phyloP scores from a whole-genome alignment of 2,329 filamentous ascomycete species.

The Colletotrichum tofieldiae region DNA sequence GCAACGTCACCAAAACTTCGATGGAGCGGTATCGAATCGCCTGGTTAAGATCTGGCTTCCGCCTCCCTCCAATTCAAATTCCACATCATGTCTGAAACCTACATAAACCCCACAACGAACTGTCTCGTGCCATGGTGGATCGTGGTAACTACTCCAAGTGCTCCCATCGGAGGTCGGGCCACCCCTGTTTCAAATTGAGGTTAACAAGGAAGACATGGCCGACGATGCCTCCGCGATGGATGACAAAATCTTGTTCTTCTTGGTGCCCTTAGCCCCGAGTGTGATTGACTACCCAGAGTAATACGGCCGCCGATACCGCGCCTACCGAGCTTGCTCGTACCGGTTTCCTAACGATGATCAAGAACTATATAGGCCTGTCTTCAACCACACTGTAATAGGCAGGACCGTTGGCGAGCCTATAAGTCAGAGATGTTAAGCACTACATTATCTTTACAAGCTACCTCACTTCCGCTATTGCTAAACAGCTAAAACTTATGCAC shows the following conservation, averaged over 20 bases:
- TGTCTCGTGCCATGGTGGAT: not conserved
- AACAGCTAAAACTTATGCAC: slow-evolving; percentile 23
- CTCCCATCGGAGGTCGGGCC: not conserved
- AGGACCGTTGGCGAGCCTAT: slow-evolving; percentile 43
- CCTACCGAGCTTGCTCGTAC: slow-evolving; percentile 38
- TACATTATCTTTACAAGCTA: slow-evolving; percentile 50
- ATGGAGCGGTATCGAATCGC: not conserved
- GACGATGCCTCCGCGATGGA: slow-evolving; percentile 6
- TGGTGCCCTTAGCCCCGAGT: slow-evolving; percentile 22
- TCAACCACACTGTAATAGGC: slow-evolving; percentile 20
- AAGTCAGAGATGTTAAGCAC: slow-evolving; percentile 54
- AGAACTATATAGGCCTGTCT: slow-evolving; percentile 24
- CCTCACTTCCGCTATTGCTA: slow-evolving; percentile 18
- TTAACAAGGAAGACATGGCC: not conserved
- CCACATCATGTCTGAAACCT: not conserved
- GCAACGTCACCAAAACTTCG: not conserved
- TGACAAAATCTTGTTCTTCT: not conserved
- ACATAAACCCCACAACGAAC: not conserved
- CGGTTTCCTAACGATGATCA: slow-evolving; percentile 55
- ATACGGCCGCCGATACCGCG: slow-evolving; percentile 22
- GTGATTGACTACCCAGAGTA: slow-evolving; percentile 26
- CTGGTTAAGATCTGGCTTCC: not conserved
- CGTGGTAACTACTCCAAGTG: not conserved
- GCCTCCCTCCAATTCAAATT: not conserved
- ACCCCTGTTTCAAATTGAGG: not conserved